phyloP scores from a whole-genome alignment of 805 yeast genomes.

The Myxozyma monticola region DNA sequence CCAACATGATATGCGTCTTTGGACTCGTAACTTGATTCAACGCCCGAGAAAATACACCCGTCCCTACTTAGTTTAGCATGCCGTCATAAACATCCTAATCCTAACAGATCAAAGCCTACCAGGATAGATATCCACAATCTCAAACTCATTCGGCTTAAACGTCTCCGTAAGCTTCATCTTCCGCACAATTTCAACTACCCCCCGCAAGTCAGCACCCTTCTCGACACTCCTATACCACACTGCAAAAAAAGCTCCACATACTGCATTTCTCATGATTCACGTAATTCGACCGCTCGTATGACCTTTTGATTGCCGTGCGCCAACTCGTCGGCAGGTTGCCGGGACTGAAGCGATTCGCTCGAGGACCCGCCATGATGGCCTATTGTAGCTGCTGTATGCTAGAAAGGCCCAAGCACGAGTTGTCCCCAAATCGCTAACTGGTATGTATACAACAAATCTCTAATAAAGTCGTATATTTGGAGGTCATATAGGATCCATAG shows the following conservation, averaged over 20 bases:
- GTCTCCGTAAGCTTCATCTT: conserved; percentile 1
- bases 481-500: too few species aligned
- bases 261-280: conserved; percentile 5
- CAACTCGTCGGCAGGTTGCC: too few species aligned
- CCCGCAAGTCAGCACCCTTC: neutral
- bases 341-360: too few species aligned
- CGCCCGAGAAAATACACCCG: conserved; percentile 60
- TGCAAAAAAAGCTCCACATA: neutral
- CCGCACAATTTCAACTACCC: conserved; percentile 11
- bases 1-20: conserved; percentile 61
- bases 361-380: too few species aligned
- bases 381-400: too few species aligned
- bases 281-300: conserved; percentile 1
- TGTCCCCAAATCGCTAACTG: too few species aligned
- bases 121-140: conserved; percentile 15
- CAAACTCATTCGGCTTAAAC: conserved; percentile 10
- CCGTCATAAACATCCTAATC: neutral
- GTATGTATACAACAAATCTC: too few species aligned
- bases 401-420: too few species aligned
- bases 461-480: too few species aligned
- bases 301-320: too few species aligned
- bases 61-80: conserved; percentile 38
- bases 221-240: neutral
- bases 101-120: neutral
- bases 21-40: conserved; percentile 65